These are phyloP conservation scores for Dorcoceras hygrometricum DNA, from an alignment of 257 asterid species.

Conservation along the genomic window DNA sequence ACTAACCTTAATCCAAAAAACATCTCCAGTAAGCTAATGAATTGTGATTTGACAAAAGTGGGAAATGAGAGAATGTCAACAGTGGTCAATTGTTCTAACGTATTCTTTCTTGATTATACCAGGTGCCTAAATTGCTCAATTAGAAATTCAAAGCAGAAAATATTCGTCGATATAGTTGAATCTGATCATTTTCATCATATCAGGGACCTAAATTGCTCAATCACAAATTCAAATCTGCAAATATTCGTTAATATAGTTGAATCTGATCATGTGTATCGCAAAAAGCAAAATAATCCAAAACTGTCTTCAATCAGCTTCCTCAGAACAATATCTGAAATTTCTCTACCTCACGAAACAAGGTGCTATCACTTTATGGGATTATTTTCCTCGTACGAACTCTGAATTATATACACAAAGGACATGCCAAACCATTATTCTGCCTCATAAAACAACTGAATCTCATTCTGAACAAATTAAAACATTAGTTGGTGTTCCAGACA, in stretches of 20 bases:
- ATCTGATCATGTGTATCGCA: neutral
- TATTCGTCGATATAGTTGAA: neutral
- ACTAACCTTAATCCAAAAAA: slow-evolving; percentile 11
- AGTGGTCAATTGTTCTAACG: neutral
- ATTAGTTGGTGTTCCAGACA: no score
- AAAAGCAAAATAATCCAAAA: no score
- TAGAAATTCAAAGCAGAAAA: neutral
- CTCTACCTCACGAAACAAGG: no score
- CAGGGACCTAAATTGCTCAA: neutral
- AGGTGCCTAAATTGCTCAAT: neutral
- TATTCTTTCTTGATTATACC: neutral
- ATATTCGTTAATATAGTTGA: neutral
- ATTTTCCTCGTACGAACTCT: no score
- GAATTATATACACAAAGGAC: no score
- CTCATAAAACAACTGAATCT: no score
- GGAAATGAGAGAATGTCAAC: neutral
- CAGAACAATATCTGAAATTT: no score
- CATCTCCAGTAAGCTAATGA: neutral
- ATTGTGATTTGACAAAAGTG: neutral
- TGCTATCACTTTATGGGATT: no score
- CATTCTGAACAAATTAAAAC: no score
- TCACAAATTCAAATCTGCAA: neutral
- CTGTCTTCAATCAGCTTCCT: no score
- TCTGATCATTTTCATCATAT: neutral
- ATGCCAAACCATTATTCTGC: no score